Evolutionary conservation across 257 asterid genomes (phyloP).

Genomic region (Solanum lignicaule): DNA sequence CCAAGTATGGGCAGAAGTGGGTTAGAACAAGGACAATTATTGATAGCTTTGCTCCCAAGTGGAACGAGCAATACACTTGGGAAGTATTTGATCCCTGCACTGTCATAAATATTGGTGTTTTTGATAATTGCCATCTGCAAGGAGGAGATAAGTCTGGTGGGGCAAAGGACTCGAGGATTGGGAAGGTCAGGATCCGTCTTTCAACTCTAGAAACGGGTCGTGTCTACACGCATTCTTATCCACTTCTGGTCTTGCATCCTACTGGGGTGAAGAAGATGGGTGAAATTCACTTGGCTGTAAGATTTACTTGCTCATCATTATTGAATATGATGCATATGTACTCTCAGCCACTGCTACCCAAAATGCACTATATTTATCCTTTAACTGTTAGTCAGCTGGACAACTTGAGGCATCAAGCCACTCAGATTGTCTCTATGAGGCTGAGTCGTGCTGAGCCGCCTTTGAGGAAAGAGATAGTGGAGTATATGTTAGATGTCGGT

Average conservation of each 20-base stretch:
- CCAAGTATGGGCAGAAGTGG: conserved; percentile 68
- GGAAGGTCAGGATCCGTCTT: conserved; percentile 68
- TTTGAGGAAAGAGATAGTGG: conserved; percentile 62
- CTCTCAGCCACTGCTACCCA: conserved; percentile 55
- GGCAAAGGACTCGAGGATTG: conserved; percentile 46
- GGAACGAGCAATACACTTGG: conserved; percentile 85
- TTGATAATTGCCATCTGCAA: conserved; percentile 52
- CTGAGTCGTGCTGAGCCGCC: conserved; percentile 75
- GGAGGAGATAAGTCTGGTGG: conserved; percentile 49
- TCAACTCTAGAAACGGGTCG: conserved; percentile 66
- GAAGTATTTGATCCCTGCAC: conserved; percentile 77
- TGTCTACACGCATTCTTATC: conserved; percentile 56
- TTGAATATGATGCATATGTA: conserved; percentile 60
- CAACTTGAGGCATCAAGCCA: conserved; percentile 61
- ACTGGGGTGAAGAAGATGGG: conserved; percentile 75
- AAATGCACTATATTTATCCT: conserved; percentile 69
- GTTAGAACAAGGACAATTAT: conserved; percentile 56
- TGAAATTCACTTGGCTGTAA: conserved; percentile 58
- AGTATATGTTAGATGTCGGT: conserved; percentile 68
- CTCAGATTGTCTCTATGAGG: conserved; percentile 55
- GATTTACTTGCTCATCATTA: conserved; percentile 58
- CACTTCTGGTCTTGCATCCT: conserved; percentile 59
- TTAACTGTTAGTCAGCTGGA: conserved; percentile 53
- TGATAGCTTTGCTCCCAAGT: conserved; percentile 56
- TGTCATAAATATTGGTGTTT: conserved; percentile 58